Conservation (phyloP, 2,329 filamentous ascomycete genomes). For the Teratosphaeria viscida region DNA sequence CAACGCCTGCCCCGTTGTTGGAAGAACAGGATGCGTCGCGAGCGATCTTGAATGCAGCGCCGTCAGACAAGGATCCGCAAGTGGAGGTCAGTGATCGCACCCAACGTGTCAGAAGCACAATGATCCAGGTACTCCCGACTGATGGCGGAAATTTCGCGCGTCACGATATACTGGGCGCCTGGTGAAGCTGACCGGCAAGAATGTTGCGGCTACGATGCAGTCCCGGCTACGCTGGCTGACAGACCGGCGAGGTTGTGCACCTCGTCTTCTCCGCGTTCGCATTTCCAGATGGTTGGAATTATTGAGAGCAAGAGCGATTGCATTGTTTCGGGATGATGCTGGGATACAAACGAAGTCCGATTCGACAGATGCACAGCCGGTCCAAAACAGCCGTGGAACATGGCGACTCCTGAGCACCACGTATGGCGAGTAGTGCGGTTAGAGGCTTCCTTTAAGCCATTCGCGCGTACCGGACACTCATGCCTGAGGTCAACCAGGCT, state of each 20-base stretch:
- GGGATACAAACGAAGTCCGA: not conserved
- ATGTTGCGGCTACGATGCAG: conserved; percentile 50
- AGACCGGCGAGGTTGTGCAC: not conserved
- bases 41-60: not conserved
- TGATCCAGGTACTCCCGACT: conserved; percentile 50
- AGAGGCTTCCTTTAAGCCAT: not conserved
- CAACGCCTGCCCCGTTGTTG: conserved; percentile 37
- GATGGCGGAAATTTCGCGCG: conserved; percentile 49
- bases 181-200: conserved; percentile 33
- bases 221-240: conserved; percentile 23
- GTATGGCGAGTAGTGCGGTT: not conserved
- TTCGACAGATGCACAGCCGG: not conserved
- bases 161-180: conserved; percentile 41
- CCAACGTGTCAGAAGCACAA: conserved; percentile 42
- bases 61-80: not conserved
- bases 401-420: not conserved
- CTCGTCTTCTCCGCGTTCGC: not conserved
- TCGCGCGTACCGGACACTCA: not conserved
- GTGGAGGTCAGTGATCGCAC: conserved; percentile 36
- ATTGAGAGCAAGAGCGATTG: conserved; percentile 13
- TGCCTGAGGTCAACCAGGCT: not conserved
- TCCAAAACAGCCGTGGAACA: not conserved
- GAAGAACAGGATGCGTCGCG: conserved; percentile 51
- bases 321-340: conserved; percentile 1
- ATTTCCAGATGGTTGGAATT: not conserved